Percentiles rank a stretch among this genome's conserved stretches.
Conservation (phyloP, 1,284 basidiomycete species). For the Clitocybe nebularis region DNA sequence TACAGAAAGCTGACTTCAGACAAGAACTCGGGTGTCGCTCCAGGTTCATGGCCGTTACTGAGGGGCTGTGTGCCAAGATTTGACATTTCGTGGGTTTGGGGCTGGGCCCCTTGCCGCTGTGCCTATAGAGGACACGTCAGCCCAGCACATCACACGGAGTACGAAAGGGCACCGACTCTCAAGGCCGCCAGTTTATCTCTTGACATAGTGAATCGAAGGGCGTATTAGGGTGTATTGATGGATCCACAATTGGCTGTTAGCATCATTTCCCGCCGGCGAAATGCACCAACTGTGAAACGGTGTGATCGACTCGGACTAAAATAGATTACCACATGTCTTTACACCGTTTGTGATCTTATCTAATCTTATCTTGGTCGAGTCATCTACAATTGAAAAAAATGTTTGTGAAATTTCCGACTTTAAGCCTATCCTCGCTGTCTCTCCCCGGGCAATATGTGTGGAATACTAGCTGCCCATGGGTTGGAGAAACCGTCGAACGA, state of each 20-base stretch:
- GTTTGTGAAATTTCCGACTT: slow-evolving; percentile 17
- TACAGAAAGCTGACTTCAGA: slow-evolving; percentile 23
- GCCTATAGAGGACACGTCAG: slow-evolving; percentile 14
- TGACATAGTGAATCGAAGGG: slow-evolving; percentile 13
- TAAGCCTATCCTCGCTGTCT: slow-evolving; percentile 11
- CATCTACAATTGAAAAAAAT: slow-evolving; percentile 13
- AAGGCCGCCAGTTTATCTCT: slow-evolving; percentile 33
- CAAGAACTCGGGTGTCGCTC: slow-evolving; percentile 23
- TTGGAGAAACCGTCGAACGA: slow-evolving; percentile 67
- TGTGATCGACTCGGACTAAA: slow-evolving; percentile 3
- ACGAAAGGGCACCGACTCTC: slow-evolving; percentile 21
- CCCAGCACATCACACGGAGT: no score
- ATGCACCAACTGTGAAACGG: no score
- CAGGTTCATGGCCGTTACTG: slow-evolving; percentile 15
- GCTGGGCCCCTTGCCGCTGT: slow-evolving; percentile 13
- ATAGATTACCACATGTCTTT: slow-evolving; percentile 2
- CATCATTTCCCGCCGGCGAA: no score
- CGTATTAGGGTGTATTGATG: no score
- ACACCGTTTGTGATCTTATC: slow-evolving; percentile 15
- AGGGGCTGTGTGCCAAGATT: slow-evolving; percentile 17
- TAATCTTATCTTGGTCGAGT: slow-evolving; percentile 27
- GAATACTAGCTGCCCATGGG: slow-evolving; percentile 83
- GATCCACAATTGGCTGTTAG: no score
- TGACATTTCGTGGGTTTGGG: slow-evolving; percentile 23
- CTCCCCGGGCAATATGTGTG: slow-evolving; percentile 64